Evolutionary conservation across 495 filamentous ascomycete species (phyloP), one percentile per base, ranked within the genome.

Genomic region (Daldinia childiae): DNA sequence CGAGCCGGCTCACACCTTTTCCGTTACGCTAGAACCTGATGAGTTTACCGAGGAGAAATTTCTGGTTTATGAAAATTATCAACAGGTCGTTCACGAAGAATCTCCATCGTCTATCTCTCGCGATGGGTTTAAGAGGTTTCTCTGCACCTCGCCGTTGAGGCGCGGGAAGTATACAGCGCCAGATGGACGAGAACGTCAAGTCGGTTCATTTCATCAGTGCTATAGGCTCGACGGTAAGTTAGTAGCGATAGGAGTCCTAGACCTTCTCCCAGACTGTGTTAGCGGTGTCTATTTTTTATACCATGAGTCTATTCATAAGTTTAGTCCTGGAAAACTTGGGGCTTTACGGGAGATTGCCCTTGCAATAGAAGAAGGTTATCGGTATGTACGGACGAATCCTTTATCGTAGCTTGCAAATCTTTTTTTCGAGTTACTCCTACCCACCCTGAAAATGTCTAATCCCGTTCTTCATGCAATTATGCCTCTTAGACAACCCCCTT

Each of bases 231-330:
- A 98, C 79, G 95, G 94, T 17, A 86, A 89, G 59, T 86, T 99
- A 36, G 89, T 98, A 38, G 95, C 95, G 15, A 87, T 99, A 60
- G 92, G 91, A 2, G 93, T 98, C 9, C 81, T 99, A 34, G 95
- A 99, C 77, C 80, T 98, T 8, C 84, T 98, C 29, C 95, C 95
- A 0, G 83, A 92, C 62, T 90, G 89, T 64, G 93, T 99, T 32
- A 98, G 94, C 80, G 93, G 92, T 19, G 95, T 98, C 38, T 99
- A 99, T 78, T 92, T 98, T 75, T 87, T 97, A 81, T 95, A 99
- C 76, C 91, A 97, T 76, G 89, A 91, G 68, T 92, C 92, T 27
- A 90, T 94, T 71, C 89, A 91, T 62, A 82, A 85, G 21, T 94
- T 89, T 85, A 87, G 89, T 62, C 91, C 97, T 73, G 95, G 95